Evolutionary conservation across 1,139 yeast species (phyloP).

Genomic region (Geotrichum macrosporum): DNA sequence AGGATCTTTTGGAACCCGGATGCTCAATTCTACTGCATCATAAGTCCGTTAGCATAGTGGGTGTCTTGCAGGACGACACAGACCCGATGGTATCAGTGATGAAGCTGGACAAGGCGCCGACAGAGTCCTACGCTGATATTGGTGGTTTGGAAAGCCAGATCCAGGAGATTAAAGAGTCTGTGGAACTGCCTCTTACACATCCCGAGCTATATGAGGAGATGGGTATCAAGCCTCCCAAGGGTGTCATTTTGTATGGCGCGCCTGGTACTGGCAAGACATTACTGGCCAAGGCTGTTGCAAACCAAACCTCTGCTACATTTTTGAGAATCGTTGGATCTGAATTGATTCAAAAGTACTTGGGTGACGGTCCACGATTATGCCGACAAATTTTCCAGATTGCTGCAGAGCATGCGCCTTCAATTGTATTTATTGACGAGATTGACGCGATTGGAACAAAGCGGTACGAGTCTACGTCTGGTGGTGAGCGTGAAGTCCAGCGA

Average conservation of each 20-base stretch:
- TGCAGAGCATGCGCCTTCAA: constrained; percentile 94
- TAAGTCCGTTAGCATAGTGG: constrained; percentile 90
- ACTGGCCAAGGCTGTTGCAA: constrained; percentile 97
- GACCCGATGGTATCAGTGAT: constrained; percentile 97
- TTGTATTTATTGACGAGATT: constrained; percentile 96
- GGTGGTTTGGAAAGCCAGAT: constrained; percentile 96
- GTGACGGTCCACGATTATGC: constrained; percentile 95
- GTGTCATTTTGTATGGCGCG: constrained; percentile 96
- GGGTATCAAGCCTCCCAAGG: constrained; percentile 99
- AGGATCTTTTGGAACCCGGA: constrained; percentile 95
- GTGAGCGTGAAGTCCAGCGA: constrained; percentile 97
- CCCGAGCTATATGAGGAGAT: constrained; percentile 97
- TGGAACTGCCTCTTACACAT: constrained; percentile 93
- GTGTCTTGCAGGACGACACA: constrained; percentile 93
- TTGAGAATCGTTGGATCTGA: constrained; percentile 96
- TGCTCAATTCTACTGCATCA: constrained; percentile 94
- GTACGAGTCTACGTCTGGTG: constrained; percentile 93
- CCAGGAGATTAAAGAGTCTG: constrained; percentile 97
- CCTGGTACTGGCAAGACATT: too few relatives aligned
- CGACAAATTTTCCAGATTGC: constrained; percentile 96
- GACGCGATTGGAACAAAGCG: constrained; percentile 99
- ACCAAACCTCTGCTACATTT: constrained; percentile 94
- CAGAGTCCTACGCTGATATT: constrained; percentile 93
- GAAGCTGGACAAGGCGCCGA: constrained; percentile 97
- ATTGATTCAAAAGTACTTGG: constrained; percentile 91